These are phyloP conservation scores for Erigeron canadensis DNA, from an alignment of 129 eudicot genomes.

Conservation along the genomic window DNA sequence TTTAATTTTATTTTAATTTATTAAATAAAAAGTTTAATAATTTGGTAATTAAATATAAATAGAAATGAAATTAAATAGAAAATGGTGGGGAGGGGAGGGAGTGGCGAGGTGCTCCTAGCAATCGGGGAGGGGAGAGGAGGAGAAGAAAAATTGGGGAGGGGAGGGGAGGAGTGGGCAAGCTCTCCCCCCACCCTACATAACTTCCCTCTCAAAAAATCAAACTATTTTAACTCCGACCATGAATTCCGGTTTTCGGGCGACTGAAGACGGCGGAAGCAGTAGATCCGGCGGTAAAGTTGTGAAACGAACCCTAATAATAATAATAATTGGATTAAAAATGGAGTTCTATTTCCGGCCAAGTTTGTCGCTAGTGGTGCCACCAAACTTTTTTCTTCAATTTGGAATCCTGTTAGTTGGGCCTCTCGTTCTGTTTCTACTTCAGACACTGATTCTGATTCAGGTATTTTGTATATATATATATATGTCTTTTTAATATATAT, in stretches of 20 bases:
- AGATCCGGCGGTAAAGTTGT: slow-evolving; percentile 36
- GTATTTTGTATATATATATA: slow-evolving; percentile 19
- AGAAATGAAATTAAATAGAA: too few species aligned
- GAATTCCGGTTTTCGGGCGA: slow-evolving; percentile 26
- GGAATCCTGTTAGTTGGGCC: slow-evolving; percentile 36
- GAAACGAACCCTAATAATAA: slow-evolving; percentile 15
- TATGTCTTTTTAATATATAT: too few species aligned
- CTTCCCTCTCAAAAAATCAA: too few species aligned
- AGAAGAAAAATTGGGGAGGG: too few species aligned
- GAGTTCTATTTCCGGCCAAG: slow-evolving; percentile 31
- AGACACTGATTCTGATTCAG: slow-evolving; percentile 38
- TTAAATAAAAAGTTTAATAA: too few species aligned
- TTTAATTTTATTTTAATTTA: too few species aligned
- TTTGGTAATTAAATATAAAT: too few species aligned
- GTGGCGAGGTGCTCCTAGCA: too few species aligned
- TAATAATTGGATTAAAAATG: slow-evolving; percentile 34
- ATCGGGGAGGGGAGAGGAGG: too few species aligned
- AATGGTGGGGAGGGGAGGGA: too few species aligned
- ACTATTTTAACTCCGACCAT: slow-evolving; percentile 7
- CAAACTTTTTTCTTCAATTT: slow-evolving; percentile 36
- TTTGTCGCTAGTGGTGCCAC: slow-evolving; percentile 35
- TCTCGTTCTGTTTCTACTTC: slow-evolving; percentile 19
- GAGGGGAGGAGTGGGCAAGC: too few species aligned
- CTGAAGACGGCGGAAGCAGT: slow-evolving; percentile 23
- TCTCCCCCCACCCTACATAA: too few species aligned